Base-by-base conservation (phyloP, 345 rosid genomes). In the Euphorbia peplus region DNA sequence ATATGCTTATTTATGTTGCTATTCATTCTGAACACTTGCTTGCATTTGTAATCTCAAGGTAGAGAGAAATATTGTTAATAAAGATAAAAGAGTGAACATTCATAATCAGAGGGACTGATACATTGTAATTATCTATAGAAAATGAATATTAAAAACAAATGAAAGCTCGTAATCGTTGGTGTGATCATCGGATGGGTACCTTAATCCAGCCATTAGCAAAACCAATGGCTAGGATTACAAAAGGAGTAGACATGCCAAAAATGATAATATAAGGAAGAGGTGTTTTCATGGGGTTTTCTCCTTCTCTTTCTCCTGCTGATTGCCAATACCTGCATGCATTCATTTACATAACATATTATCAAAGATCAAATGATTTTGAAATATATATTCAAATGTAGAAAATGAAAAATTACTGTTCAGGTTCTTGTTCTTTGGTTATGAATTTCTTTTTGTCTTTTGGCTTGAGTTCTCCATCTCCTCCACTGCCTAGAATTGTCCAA, bases 151-250 rank as follows among this genome's bases (percentile, higher is more conserved):
- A 4, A 50, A 18, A 63, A 8, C 18, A 47, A 26, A 37, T 37
- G 14, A 39, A 41, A 25, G 44, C 3, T 37, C 30, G 22, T 22
- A 44, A 72, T 42, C 48, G 12, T 42, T 18, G 10, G 15, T 24
- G 12, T 24, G 3, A n/a, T 90, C 84, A 90, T 55, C 95, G 80
- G 77, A 81, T 77, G 10, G 95, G 96, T 28, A 82, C 92, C 85
- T 93, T 93, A 74, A 93, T 86, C 97, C 97, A 93, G 48, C 98
- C 96, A 82, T 89, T 89, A 15, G 87, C 91, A 35, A 93, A 93
- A 78, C 86, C 98, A 78, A 91, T 83, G 83, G 95, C 96, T 75
- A 91, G 83, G 81, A 89, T 93, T 51, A 89, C 88, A 65, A 93
- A 93, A 21, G 96, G 98, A 12, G 96, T 93, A 22, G 96, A 89